Evolutionary conservation across 2,329 filamentous ascomycete genomes (phyloP), one percentile per base, ranked within the genome.

Genomic region (Dothiorella sarmentorum): DNA sequence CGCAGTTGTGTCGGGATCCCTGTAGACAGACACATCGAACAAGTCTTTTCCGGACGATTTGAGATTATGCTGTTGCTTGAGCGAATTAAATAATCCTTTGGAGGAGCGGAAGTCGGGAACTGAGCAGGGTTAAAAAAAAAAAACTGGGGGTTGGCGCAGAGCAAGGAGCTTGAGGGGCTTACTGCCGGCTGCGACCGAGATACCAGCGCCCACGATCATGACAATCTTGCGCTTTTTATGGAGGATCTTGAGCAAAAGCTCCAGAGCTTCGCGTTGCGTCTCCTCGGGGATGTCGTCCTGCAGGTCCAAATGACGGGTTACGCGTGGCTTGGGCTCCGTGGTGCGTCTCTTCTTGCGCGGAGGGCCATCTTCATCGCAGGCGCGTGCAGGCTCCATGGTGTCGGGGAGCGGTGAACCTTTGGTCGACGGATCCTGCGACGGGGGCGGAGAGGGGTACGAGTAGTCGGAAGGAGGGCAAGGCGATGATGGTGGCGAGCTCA

Each of bases 21-120:
- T 92, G 78, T 99, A 99, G 56, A 99, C 94, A 7, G 93, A 96
- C 55, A 94, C 94, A 76, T 99, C 94, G 70, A 99, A 99, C 0
- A 99, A 82, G 65, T 96, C 87, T 74, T 97, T 97, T 55, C 94
- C 94, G 0, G 94, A 97, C 20, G 89, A 85, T 71, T 96, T 96
- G 62, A 97, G 80, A 65, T 94, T 95, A 75, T 97, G 90, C 69
- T 96, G 88, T 62, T 85, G 88, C 64, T 90, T 88, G 24, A 96
- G 80, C 17, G 88, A 89, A 60, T 86, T 89, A 75, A 99, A 99
- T 3, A 99, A 83, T 52, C 94, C 94, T 60, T 86, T 88, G 10
- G 90, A 87, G 4, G 94, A 99, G 64, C 94, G 90, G 69, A 99
- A 99, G 73, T 99, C 94, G 66, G 94, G 94, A 67, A 99, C 88